phyloP scores from a whole-genome alignment of 305 asterid genomes.

The Fraxinus platypoda region DNA sequence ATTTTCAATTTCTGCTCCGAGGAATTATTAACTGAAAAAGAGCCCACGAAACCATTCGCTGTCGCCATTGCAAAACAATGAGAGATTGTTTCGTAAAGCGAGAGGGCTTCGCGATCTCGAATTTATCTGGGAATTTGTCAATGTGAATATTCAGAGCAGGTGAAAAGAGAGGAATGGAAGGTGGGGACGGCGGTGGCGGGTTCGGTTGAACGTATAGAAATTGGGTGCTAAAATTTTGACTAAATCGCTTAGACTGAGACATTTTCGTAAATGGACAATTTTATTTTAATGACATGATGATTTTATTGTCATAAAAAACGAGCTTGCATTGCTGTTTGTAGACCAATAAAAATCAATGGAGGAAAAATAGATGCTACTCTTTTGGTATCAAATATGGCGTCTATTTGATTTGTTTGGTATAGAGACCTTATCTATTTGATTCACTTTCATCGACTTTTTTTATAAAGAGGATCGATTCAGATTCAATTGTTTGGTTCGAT shows the following conservation, averaged over 20 bases:
- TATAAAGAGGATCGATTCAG: neutral
- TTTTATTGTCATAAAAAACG: neutral
- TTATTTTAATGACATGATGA: neutral
- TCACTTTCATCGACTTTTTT: too few relatives aligned
- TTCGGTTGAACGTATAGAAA: slow-evolving; percentile 24
- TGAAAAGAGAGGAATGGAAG: neutral
- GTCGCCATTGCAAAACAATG: slow-evolving; percentile 46
- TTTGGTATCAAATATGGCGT: too few relatives aligned
- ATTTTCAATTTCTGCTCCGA: slow-evolving; percentile 22
- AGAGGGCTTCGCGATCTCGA: slow-evolving; percentile 24
- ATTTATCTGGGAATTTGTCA: slow-evolving; percentile 12
- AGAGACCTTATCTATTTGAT: too few relatives aligned
- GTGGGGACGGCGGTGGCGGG: neutral
- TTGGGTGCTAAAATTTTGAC: slow-evolving; percentile 18
- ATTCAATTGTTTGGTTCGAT: neutral
- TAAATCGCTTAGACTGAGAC: neutral
- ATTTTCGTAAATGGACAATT: neutral
- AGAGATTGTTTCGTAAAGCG: slow-evolving; percentile 13
- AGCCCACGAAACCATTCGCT: slow-evolving; percentile 42
- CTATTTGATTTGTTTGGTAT: too few relatives aligned
- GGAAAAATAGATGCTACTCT: neutral
- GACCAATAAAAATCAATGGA: neutral
- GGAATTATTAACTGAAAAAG: slow-evolving; percentile 23
- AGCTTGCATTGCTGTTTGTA: neutral
- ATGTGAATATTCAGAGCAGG: slow-evolving; percentile 11